Conservation (phyloP, 1,284 basidiomycete species). For the Pholiota adiposa region DNA sequence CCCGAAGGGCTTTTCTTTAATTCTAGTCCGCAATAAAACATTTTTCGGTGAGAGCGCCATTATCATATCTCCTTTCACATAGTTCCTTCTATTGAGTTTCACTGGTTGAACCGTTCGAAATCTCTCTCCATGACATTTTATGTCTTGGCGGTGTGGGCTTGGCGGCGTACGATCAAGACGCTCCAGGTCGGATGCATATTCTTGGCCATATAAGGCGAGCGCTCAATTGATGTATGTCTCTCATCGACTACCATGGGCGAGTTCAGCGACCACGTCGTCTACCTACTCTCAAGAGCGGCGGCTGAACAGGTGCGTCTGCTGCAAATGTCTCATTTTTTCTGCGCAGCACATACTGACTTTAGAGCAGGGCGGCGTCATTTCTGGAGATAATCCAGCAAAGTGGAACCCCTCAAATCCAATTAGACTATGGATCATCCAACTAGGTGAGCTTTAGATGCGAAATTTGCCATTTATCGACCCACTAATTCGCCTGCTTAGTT, state of each 20-base stretch:
- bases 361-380: slow-evolving; percentile 61
- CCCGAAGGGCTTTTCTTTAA: not conserved
- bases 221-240: not conserved
- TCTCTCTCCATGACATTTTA: not conserved
- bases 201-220: not conserved
- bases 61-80: not conserved
- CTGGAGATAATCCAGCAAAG: slow-evolving; percentile 64
- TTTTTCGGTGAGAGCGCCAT: not conserved
- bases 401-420: slow-evolving; percentile 73
- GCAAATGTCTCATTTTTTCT: not conserved
- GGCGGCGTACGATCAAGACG: not conserved
- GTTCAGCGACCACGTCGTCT: slow-evolving; percentile 2
- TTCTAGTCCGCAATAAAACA: not conserved
- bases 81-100: not conserved
- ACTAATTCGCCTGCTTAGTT: slow-evolving; percentile 34
- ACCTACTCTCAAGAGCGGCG: slow-evolving; percentile 6
- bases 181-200: not conserved
- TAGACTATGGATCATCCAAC: slow-evolving; percentile 84
- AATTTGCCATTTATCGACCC: not conserved
- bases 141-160: not conserved
- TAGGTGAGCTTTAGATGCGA: slow-evolving; percentile 44
- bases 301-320: slow-evolving; percentile 5
- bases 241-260: slow-evolving; percentile 7
- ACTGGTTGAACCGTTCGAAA: not conserved
- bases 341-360: not conserved